Evolutionary conservation across 2,329 filamentous ascomycete species (phyloP).

Genomic region (Pseudogymnoascus sp.): DNA sequence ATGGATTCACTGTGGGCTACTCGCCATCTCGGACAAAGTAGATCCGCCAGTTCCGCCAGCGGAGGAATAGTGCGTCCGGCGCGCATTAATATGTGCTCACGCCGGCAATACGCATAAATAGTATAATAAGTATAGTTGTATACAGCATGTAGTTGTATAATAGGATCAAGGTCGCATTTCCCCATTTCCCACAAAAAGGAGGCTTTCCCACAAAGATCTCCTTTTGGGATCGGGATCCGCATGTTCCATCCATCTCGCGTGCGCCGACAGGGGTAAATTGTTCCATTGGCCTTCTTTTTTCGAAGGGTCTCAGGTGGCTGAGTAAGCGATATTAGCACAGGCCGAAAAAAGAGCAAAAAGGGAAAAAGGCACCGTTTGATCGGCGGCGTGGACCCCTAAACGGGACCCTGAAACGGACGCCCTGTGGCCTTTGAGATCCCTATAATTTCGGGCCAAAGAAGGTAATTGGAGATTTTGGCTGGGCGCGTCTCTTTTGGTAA

Average conservation of each 20-base stretch:
- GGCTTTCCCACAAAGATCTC: background rate
- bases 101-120: background rate
- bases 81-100: background rate
- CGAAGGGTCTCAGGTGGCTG: background rate
- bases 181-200: background rate
- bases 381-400: conserved; percentile 1
- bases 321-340: background rate
- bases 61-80: background rate
- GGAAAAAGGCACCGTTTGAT: background rate
- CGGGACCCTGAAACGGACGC: background rate
- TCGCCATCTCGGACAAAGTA: background rate
- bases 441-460: conserved; percentile 1
- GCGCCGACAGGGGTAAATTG: background rate
- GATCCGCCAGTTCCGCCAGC: background rate
- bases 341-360: background rate
- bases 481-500: background rate
- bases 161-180: background rate
- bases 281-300: conserved; percentile 1
- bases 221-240: background rate
- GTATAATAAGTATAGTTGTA: no score
- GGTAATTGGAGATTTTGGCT: background rate
- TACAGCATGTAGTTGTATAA: no score
- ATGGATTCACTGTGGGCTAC: background rate
- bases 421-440: background rate
- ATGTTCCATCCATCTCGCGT: conserved; percentile 1